These are phyloP conservation scores for Ophiostoma himal-ulmi DNA, from an alignment of 2,329 filamentous ascomycete genomes.

Conservation along the genomic window DNA sequence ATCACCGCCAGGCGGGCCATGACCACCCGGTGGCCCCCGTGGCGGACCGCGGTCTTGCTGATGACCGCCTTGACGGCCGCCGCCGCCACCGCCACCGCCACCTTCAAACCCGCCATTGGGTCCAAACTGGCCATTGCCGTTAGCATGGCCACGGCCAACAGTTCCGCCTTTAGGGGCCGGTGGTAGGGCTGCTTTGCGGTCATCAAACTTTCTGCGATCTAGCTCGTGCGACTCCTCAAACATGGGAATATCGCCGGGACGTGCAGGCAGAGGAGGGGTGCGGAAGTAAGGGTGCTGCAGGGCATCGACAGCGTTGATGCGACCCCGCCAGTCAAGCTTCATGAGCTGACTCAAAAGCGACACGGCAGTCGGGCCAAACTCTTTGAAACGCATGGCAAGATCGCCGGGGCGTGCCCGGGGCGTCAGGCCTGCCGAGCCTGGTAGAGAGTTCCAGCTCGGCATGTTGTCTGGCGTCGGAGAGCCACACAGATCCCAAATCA, in stretches of 20 bases:
- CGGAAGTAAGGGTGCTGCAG: constrained; percentile 89
- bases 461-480: constrained; percentile 84
- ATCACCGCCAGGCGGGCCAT: constrained; percentile 37
- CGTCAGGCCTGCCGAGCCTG: constrained; percentile 70
- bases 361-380: constrained; percentile 66
- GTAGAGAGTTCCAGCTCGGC: constrained; percentile 81
- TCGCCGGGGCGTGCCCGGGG: constrained; percentile 58
- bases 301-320: constrained; percentile 91
- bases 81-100: constrained; percentile 50
- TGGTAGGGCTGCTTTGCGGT: constrained; percentile 75
- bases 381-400: constrained; percentile 66
- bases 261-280: constrained; percentile 68
- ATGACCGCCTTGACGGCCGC: constrained; percentile 33
- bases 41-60: constrained; percentile 15
- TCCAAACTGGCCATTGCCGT: constrained; percentile 41
- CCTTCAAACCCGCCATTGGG: constrained; percentile 39
- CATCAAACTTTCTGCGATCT: constrained; percentile 85
- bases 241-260: constrained; percentile 77
- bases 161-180: constrained; percentile 89
- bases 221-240: constrained; percentile 96
- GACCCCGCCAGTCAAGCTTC: constrained; percentile 78
- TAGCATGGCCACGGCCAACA: constrained; percentile 64
- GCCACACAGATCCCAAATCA: constrained; percentile 90
- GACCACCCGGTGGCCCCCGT: constrained; percentile 27
- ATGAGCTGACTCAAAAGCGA: constrained; percentile 76